Base-by-base conservation (phyloP, 805 yeast species). In the Pichia scutulata region DNA sequence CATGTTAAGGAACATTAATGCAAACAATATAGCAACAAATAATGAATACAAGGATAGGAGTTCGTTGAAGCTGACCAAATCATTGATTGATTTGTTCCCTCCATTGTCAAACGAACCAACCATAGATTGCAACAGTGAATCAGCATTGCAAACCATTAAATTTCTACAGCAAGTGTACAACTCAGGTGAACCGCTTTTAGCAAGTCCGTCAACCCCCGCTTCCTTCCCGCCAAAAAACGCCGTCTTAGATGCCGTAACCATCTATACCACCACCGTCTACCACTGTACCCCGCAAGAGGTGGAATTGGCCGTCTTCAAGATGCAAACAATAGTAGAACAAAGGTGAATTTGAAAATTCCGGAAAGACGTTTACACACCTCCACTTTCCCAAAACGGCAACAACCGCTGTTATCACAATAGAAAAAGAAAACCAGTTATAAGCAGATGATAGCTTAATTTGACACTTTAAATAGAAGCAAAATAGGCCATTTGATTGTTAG, bases 1-100 rank as follows among this genome's bases (percentile, higher is more conserved):
- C 18, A 39, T 50, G 2, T 23, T 50, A 23, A 50, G 49, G 1
- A 45, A 44, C 14, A 39, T 44, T 3, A 28, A 41, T n/a, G 26
- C 40, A 10, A 14, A 44, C 18, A 41, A 49, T 22, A 42, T 48
- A n/a, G 40, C 48, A 4, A 28, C 49, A 9, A 26, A 18, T 14
- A 39, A 30, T 41, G 45, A 46, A 30, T 40, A 39, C 13, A 41
- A 39, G 21, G 51, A 40, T 25, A 23, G 37, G 14, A 39, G 22
- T 41, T 40, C 26, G 4, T 25, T 47, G 3, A 41, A 44, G 18
- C 47, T 51, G n/a, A 51, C 43, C 3, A 33, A 47, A 41, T 47
- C 53, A 2, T 16, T 47, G 2, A 22, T 25, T 7, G 53, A 51
- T 6, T 21, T 47, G 14, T 47, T 51, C 19, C 33, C 37, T 4